These are phyloP conservation scores for Geotrichum carabidarum DNA, from an alignment of 1,139 yeast species.

Conservation along the genomic window DNA sequence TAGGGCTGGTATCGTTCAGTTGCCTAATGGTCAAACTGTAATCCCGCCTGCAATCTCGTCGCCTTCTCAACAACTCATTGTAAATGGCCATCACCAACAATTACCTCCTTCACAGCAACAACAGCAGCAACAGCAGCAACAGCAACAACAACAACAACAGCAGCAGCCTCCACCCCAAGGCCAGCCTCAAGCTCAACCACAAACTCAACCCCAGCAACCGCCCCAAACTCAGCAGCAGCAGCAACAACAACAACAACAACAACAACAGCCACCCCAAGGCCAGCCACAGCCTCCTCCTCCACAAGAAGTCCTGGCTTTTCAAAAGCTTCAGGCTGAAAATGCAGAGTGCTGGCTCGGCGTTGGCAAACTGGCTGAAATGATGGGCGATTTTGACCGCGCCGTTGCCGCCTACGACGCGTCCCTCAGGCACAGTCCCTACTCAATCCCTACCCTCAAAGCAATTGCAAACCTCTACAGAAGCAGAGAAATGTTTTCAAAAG, in stretches of 20 bases:
- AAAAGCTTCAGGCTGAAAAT: conserved; percentile 48
- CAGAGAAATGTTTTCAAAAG: conserved; percentile 84
- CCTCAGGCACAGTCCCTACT: conserved; percentile 76
- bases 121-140: conserved; percentile 23
- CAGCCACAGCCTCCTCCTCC: conserved; percentile 40
- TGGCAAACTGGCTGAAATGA: conserved; percentile 78
- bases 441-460: conserved; percentile 77
- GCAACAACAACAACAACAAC: conserved; percentile 20
- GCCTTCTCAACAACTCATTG: not conserved
- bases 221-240: conserved; percentile 30
- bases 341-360: conserved; percentile 92
- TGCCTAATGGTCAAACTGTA: conserved; percentile 6
- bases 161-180: conserved; percentile 18
- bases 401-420: conserved; percentile 88
- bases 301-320: conserved; percentile 44
- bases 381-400: conserved; percentile 88
- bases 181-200: conserved; percentile 24
- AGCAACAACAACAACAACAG: conserved; percentile 24
- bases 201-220: conserved; percentile 22
- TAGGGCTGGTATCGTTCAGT: conserved; percentile 3
- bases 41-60: conserved; percentile 3
- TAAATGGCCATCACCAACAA: conserved; percentile 1
- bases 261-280: conserved; percentile 21
- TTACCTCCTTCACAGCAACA: conserved; percentile 18
- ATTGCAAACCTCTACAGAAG: conserved; percentile 85